Percentiles rank a stretch among this genome's conserved stretches.
Evolutionary conservation across 768 basidiomycete species (phyloP).

Genomic region (Mycena alexandri): DNA sequence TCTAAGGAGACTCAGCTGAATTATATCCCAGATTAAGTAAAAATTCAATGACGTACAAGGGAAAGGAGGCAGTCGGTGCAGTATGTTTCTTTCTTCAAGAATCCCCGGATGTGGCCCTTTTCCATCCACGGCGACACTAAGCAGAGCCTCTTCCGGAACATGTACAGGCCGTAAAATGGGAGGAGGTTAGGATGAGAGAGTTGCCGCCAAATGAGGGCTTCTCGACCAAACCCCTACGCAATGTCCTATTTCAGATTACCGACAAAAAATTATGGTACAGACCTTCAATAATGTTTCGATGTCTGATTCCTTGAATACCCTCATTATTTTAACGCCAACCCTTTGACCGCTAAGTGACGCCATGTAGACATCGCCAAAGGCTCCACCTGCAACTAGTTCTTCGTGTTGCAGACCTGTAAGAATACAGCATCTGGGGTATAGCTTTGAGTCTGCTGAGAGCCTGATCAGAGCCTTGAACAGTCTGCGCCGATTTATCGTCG

Average conservation of each 20-base stretch:
- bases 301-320: conserved; percentile 18
- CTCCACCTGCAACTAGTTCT: conserved; percentile 23
- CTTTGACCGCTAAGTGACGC: conserved; percentile 22
- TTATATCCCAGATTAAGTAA: not conserved
- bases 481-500: not conserved
- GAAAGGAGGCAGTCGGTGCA: not conserved
- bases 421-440: conserved; percentile 24
- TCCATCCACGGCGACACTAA: conserved; percentile 34
- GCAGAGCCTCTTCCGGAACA: conserved; percentile 28
- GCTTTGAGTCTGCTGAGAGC: conserved; percentile 24
- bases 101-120: conserved; percentile 15
- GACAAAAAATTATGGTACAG: not conserved
- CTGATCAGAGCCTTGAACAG: conserved; percentile 14
- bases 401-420: conserved; percentile 23
- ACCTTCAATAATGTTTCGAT: conserved; percentile 21
- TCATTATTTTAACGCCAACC: conserved; percentile 33
- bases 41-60: not conserved
- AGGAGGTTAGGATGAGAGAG: conserved; percentile 40
- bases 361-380: conserved; percentile 33
- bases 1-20: not conserved
- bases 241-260: no score
- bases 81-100: conserved; percentile 5
- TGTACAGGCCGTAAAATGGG: conserved; percentile 38
- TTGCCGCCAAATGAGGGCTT: conserved; percentile 39
- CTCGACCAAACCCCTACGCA: conserved; percentile 28